Base-by-base conservation (phyloP, 1,139 yeast genomes). In the Saccharomyces hybrid region DNA sequence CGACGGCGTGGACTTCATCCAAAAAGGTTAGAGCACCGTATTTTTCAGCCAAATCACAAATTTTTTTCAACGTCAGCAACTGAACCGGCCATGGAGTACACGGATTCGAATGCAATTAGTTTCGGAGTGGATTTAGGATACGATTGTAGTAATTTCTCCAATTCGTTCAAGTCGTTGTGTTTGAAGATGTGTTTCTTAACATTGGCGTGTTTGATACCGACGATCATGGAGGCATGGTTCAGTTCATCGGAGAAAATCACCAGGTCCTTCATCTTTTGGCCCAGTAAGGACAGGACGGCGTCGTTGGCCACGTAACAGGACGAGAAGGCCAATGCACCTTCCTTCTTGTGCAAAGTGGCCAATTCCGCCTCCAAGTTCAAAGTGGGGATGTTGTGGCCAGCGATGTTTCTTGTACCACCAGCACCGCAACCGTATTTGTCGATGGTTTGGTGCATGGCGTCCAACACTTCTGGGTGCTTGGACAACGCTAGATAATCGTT, bases 1-100 rank as follows among this genome's bases (percentile, higher is more conserved):
- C 99, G 53, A 95, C 98, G 48, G 99, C 98, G 69, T 93, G 99
- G 50, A 93, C 99, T 73, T 93, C 99, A 71, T 93, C 99, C 70
- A 95, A 78, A 73, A 93, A 93, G 48, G 99, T 93, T 65, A 93
- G 75, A 48, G 98, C 98, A 58, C 98, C 98, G 71, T 95, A 93
- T 74, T 93, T 90, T 56, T 91, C 97, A 50, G 99, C 99, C 68
- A 93, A 78, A 66, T 90, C 97, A 72, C 98, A 93, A 62, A 95
- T 90, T 61, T 81, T 81, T 84, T 67, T 87, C 89, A 66, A 93
- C 93, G 51, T 97, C 97, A 28, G 97, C 86, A 59, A 95, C 88
- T 14, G 97, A 88, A 46, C 99, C 99, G 69, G 97, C 90, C 99
- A 93, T 93, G 57, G 97, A 90, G 74, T 93, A 93, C 56, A 93